Evolutionary conservation across 768 basidiomycete genomes (phyloP).

Genomic region (Xerocomellus intermedius): DNA sequence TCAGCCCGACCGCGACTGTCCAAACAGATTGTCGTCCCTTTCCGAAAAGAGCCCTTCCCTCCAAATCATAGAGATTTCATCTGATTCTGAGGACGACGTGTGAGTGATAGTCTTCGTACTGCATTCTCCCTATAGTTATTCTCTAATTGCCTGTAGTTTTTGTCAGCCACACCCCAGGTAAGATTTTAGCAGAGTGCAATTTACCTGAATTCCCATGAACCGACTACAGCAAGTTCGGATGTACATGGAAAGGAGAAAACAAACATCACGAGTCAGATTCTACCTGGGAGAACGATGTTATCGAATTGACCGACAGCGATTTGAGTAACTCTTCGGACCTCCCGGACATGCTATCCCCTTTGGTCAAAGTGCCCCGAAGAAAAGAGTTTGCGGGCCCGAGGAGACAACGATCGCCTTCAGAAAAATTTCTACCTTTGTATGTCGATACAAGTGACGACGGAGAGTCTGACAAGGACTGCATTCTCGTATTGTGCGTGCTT

Average conservation of each 20-base stretch:
- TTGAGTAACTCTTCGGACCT: slow-evolving; percentile 17
- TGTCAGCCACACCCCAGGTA: slow-evolving; percentile 9
- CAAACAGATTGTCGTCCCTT: background rate
- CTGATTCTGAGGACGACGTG: slow-evolving; percentile 43
- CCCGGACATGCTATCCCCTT: slow-evolving; percentile 25
- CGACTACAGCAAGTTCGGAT: slow-evolving; percentile 2
- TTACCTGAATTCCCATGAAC: background rate
- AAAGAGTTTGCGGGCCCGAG: slow-evolving; percentile 1
- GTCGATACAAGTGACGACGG: slow-evolving; percentile 33
- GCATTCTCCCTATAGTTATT: background rate
- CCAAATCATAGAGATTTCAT: slow-evolving; percentile 57
- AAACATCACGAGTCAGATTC: background rate
- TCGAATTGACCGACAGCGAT: slow-evolving; percentile 33
- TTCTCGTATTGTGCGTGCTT: slow-evolving; percentile 39
- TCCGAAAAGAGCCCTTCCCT: slow-evolving; percentile 5
- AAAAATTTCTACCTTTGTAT: slow-evolving; percentile 22
- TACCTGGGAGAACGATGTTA: slow-evolving; percentile 18
- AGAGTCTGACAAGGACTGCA: slow-evolving; percentile 35
- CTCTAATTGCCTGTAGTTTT: slow-evolving; percentile 5
- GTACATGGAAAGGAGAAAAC: background rate
- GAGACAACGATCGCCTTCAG: slow-evolving; percentile 5
- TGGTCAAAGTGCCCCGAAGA: slow-evolving; percentile 13
- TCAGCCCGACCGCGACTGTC: background rate
- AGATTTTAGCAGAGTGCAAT: background rate
- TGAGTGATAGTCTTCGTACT: slow-evolving; percentile 16